phyloP scores from a whole-genome alignment of 2,329 filamentous ascomycete genomes.

The Rugonectria rugulosa region DNA sequence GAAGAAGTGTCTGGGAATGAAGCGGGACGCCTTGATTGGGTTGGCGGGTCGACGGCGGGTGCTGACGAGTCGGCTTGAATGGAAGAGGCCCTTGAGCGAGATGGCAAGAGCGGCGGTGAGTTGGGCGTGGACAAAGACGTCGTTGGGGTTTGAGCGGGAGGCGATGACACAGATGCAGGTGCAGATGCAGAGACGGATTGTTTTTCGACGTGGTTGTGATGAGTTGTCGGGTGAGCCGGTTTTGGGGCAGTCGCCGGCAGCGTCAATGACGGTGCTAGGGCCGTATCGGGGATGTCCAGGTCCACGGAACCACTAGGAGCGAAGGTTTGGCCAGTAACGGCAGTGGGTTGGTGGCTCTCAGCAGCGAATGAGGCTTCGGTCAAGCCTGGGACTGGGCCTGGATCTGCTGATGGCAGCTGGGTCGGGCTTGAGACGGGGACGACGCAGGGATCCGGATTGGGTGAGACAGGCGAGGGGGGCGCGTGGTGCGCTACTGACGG shows the following conservation, averaged over 20 bases:
- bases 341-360: conserved; percentile 1
- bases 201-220: conserved; percentile 37
- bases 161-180: conserved; percentile 17
- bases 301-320: conserved; percentile 27
- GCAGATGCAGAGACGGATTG: conserved; percentile 29
- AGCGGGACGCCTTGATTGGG: conserved; percentile 36
- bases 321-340: conserved; percentile 17
- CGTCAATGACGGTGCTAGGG: conserved; percentile 21
- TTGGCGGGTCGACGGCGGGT: conserved; percentile 31
- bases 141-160: conserved; percentile 22
- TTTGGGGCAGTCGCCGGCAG: conserved; percentile 27
- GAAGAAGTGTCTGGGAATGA: conserved; percentile 36
- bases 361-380: conserved; percentile 22
- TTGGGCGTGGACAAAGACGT: conserved; percentile 12
- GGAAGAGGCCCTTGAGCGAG: conserved; percentile 44
- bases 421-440: conserved; percentile 21
- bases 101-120: conserved; percentile 34
- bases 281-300: conserved; percentile 22
- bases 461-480: conserved; percentile 36
- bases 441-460: conserved; percentile 36
- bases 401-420: conserved; percentile 22
- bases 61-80: conserved; percentile 42
- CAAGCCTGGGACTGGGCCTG: conserved; percentile 31
- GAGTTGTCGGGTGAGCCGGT: conserved; percentile 36
- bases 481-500: conserved; percentile 30